phyloP scores from a whole-genome alignment of 176 grass and related monocot genomes.

The Juncus inflexus region DNA sequence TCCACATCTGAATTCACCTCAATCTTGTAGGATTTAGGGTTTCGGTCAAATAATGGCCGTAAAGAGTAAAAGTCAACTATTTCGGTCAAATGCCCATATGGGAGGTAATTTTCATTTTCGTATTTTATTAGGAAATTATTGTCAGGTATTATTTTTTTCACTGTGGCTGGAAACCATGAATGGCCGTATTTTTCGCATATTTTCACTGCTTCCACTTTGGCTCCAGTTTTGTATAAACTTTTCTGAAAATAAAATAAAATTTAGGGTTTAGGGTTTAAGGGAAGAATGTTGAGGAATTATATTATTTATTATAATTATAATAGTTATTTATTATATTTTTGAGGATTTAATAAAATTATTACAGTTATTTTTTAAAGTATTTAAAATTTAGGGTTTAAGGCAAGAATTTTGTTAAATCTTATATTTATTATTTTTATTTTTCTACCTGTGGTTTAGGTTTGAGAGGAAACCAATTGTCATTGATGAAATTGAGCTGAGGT shows the following conservation, averaged over 20 bases:
- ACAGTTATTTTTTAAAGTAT: not conserved
- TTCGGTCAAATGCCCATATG: constrained; percentile 7
- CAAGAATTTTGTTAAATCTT: not conserved
- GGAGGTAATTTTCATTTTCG: not conserved
- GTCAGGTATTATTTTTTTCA: constrained; percentile 17
- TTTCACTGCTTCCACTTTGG: constrained; percentile 25
- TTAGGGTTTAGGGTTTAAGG: not conserved
- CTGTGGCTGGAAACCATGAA: constrained; percentile 28
- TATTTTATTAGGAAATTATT: constrained; percentile 25
- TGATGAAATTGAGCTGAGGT: constrained; percentile 30
- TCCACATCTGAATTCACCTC: constrained; percentile 26
- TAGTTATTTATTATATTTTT: not conserved
- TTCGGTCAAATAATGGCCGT: not conserved
- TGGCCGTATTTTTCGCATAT: constrained; percentile 19
- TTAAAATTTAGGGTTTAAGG: not conserved
- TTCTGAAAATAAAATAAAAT: constrained; percentile 17
- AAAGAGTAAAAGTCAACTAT: constrained; percentile 30
- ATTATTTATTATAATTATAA: not conserved
- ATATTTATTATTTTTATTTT: not conserved
- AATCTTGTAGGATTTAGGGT: not conserved
- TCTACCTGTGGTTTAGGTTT: constrained; percentile 18
- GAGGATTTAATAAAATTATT: not conserved
- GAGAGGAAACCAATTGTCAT: constrained; percentile 34
- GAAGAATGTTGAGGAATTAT: not conserved
- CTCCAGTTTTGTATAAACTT: constrained; percentile 21